A percentile compares a stretch with the other conserved stretches of the same genome.
These are phyloP conservation scores for Dryadomyces sulphureus DNA, from an alignment of 2,329 filamentous ascomycete genomes.

Conservation along the genomic window DNA sequence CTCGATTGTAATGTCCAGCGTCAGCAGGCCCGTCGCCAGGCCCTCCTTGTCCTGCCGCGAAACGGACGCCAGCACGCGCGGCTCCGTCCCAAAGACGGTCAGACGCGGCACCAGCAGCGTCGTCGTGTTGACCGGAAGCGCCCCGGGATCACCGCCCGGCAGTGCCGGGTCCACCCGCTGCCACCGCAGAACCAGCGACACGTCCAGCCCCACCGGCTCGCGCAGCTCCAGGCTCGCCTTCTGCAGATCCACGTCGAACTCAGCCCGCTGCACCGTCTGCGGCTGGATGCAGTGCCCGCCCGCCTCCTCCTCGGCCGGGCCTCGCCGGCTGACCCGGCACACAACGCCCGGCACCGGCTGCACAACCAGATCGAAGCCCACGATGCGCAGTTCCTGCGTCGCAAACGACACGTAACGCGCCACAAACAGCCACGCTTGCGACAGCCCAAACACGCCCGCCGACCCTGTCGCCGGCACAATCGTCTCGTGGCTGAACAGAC, in stretches of 20 bases:
- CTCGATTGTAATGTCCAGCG: slow-evolving; percentile 55
- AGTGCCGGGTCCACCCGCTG: slow-evolving; percentile 32
- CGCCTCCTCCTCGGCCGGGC: slow-evolving; percentile 17
- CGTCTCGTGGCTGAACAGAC: slow-evolving; percentile 56
- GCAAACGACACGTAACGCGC: slow-evolving; percentile 68
- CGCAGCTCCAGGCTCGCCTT: slow-evolving; percentile 74
- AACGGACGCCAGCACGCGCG: slow-evolving; percentile 58
- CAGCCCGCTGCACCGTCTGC: slow-evolving; percentile 54
- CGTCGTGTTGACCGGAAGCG: slow-evolving; percentile 54
- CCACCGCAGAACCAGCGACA: slow-evolving; percentile 67
- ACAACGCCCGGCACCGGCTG: slow-evolving; percentile 37
- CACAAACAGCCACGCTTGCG: slow-evolving; percentile 68
- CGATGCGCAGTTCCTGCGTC: slow-evolving; percentile 49
- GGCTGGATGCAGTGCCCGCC: slow-evolving; percentile 33
- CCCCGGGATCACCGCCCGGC: too few relatives aligned
- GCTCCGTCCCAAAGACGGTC: slow-evolving; percentile 67
- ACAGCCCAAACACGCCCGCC: slow-evolving; percentile 40
- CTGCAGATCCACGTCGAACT: slow-evolving; percentile 60
- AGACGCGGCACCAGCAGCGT: slow-evolving; percentile 66
- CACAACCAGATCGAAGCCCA: slow-evolving; percentile 42
- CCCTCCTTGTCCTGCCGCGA: slow-evolving; percentile 12
- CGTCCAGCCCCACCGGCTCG: slow-evolving; percentile 56
- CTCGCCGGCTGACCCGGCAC: slow-evolving; percentile 32
- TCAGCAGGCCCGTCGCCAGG: not conserved
- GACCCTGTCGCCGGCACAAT: slow-evolving; percentile 18